Conservation (phyloP, 768 basidiomycete species). For the Royoungia palumana region DNA sequence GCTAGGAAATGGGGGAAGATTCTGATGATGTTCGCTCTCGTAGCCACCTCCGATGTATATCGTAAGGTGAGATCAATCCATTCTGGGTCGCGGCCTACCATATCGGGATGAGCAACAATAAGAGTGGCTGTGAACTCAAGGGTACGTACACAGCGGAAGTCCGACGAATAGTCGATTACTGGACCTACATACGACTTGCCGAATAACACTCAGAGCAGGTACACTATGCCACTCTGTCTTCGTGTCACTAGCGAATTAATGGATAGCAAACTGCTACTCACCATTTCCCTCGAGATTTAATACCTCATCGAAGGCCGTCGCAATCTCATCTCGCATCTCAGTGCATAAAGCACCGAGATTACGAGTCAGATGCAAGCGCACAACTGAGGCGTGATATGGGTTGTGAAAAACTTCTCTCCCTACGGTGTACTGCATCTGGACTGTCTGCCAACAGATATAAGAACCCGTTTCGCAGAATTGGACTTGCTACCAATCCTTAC, state of each 20-base stretch:
- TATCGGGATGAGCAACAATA: background rate
- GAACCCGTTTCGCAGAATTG: background rate
- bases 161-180: slow-evolving; percentile 51
- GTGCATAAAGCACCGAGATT: slow-evolving; percentile 36
- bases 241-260: background rate
- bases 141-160: slow-evolving; percentile 38
- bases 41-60: slow-evolving; percentile 31
- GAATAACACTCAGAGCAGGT: slow-evolving; percentile 25
- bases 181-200: slow-evolving; percentile 37
- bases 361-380: slow-evolving; percentile 36
- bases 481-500: slow-evolving; percentile 21
- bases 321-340: slow-evolving; percentile 31
- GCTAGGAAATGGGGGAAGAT: slow-evolving; percentile 34
- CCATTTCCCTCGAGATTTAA: slow-evolving; percentile 27
- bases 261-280: background rate
- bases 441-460: slow-evolving; percentile 23
- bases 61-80: slow-evolving; percentile 31
- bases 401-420: slow-evolving; percentile 30
- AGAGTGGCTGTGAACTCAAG: background rate
- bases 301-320: slow-evolving; percentile 36
- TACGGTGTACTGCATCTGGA: slow-evolving; percentile 41
- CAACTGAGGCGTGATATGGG: slow-evolving; percentile 30
- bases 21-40: slow-evolving; percentile 20
- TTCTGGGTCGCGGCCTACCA: slow-evolving; percentile 30
- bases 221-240: slow-evolving; percentile 41